These are phyloP conservation scores for Zymoseptoria crescenta DNA, from an alignment of 2,329 filamentous ascomycete species.

Conservation along the genomic window DNA sequence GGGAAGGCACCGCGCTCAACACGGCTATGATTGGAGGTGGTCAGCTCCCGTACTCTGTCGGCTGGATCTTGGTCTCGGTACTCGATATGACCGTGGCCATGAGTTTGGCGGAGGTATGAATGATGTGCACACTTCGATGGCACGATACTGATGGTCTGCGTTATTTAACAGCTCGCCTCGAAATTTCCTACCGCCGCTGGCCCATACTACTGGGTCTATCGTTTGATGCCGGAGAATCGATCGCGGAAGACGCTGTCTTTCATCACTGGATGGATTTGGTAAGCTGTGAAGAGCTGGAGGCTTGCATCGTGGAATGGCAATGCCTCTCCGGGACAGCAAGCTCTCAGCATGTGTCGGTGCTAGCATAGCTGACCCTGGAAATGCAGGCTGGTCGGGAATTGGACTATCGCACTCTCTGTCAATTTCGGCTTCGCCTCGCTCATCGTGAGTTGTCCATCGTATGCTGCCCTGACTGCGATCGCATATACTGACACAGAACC, in stretches of 20 bases:
- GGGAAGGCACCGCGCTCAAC: slow-evolving; percentile 47
- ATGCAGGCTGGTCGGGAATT: slow-evolving; percentile 61
- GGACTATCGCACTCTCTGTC: slow-evolving; percentile 67
- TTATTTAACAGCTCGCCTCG: slow-evolving; percentile 61
- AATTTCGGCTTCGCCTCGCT: slow-evolving; percentile 60
- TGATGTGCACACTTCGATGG: no score
- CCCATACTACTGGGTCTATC: slow-evolving; percentile 59
- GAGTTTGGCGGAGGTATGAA: slow-evolving; percentile 53
- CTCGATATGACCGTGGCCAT: slow-evolving; percentile 63
- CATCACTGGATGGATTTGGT: slow-evolving; percentile 63
- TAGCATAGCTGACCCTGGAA: no score
- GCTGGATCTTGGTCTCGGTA: slow-evolving; percentile 57
- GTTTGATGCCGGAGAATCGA: background rate
- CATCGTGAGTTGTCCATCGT: slow-evolving; percentile 23
- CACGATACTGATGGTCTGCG: no score
- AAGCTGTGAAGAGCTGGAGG: slow-evolving; percentile 48
- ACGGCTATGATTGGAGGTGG: slow-evolving; percentile 53
- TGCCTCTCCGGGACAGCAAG: no score
- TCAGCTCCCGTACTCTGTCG: slow-evolving; percentile 62
- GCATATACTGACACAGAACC: slow-evolving; percentile 4
- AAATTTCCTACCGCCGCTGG: slow-evolving; percentile 67
- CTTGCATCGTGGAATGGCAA: no score
- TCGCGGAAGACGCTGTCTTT: background rate
- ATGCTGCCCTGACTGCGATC: background rate
- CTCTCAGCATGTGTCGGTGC: no score